Conservation (phyloP, 352 stramenopile genomes). For the Pythium guiyangense region DNA sequence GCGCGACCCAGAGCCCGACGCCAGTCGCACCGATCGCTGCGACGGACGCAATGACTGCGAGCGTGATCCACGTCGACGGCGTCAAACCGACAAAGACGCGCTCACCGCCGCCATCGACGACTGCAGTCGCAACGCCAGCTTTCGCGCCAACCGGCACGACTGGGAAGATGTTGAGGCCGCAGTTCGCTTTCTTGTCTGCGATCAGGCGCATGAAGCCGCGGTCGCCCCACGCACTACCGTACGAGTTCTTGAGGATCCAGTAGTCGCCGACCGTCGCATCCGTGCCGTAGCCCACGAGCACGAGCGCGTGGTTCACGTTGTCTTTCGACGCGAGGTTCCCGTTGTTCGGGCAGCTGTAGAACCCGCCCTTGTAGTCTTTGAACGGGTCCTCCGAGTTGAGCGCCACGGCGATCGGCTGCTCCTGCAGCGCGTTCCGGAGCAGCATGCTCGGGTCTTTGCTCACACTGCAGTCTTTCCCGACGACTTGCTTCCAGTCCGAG, state of each 20-base stretch:
- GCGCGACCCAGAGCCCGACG: constrained; percentile 42
- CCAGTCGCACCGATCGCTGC: constrained; percentile 47
- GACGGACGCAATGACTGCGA: constrained; percentile 44
- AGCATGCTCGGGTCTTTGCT: constrained; percentile 49
- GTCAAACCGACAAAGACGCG: constrained; percentile 57
- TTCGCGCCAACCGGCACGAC: constrained; percentile 61
- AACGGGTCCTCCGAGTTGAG: constrained; percentile 74
- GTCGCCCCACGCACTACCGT: constrained; percentile 61
- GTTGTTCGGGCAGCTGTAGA: constrained; percentile 69
- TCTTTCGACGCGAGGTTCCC: constrained; percentile 56
- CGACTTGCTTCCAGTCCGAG: constrained; percentile 58
- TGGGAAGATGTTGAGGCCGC: constrained; percentile 74
- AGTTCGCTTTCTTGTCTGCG: constrained; percentile 70
- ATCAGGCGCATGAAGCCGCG: constrained; percentile 64
- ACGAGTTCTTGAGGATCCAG: constrained; percentile 85
- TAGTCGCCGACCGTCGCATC: constrained; percentile 55
- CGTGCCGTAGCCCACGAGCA: constrained; percentile 74
- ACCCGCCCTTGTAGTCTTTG: constrained; percentile 60
- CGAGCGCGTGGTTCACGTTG: constrained; percentile 68
- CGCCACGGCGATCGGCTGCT: constrained; percentile 67
- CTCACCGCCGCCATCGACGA: constrained; percentile 58
- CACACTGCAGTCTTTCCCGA: constrained; percentile 47
- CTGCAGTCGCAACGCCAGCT: constrained; percentile 27
- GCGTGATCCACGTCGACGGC: constrained; percentile 46
- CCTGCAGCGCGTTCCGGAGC: constrained; percentile 46